Evolutionary conservation across 2,329 filamentous ascomycete genomes (phyloP), one percentile per base, ranked within the genome.

Genomic region (Paraphaeosphaeria sporulosa): DNA sequence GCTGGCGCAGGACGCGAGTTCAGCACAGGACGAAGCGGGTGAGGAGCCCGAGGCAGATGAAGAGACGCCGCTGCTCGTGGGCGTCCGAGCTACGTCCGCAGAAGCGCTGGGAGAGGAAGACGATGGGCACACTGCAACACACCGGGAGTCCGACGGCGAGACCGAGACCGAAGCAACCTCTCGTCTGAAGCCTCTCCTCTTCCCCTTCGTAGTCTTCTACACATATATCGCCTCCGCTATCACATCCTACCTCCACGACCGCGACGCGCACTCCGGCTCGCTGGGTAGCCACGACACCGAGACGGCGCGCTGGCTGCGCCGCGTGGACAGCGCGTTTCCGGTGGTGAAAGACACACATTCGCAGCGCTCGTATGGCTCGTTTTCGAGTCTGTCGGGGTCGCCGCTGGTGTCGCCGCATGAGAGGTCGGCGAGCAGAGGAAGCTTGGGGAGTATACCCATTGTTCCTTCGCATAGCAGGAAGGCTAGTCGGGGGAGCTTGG

Each of bases 261-360:
- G 19, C 12, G 27, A 36, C 9, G 42, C 42, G 1, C 52, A 13
- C 2, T 25, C 40, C n/a, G 52, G 42, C 42, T 7, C 34, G 12
- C 30, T 55, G 19, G 52, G 42, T 5, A 55, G 52, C 19, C 23
- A 55, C 12, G 19, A 30, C 30, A 46, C 40, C 27, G 52, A 55
- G 15, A 55, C 52, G 2, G 52, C 52, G 4, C 42, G 42, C n/a
- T 36, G 42, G 52, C 52, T 55, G 13, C 10, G 52, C 17, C 40
- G 25, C 25, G 17, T 44, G 12, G 51, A 54, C 38, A 19, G 21
- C 25, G 25, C 25, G 25, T 27, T 27, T 27, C 25, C 25, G 25
- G 25, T 27, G 25, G 25, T 6, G 4, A 3, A 21, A 4, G 1
- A 4, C 19, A 23, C 4, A 5, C 38, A 23, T 23, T 23, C 8